Conservation (phyloP, 2,329 filamentous ascomycete species). For the Diaporthe ampelina region DNA sequence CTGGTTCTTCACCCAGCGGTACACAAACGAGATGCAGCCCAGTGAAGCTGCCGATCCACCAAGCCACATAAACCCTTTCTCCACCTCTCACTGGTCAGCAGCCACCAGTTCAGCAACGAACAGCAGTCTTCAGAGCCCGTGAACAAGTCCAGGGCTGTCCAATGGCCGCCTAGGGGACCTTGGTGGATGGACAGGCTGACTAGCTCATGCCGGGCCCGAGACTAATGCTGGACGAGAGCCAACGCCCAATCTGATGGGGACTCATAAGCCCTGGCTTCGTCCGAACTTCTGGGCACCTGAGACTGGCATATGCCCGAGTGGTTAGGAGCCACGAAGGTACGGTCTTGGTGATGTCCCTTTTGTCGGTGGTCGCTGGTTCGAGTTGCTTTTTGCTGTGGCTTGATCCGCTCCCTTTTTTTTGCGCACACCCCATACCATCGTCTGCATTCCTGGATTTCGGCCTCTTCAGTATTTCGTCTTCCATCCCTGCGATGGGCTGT, state of each 20-base stretch:
- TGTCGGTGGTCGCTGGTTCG: constrained; percentile 5
- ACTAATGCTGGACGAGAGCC: neutral
- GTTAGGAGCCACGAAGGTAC: constrained; percentile 11
- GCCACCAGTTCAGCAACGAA: neutral
- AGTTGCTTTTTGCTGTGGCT: neutral
- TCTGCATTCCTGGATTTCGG: neutral
- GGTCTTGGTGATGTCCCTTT: constrained; percentile 23
- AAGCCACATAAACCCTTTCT: neutral
- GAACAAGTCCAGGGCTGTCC: neutral
- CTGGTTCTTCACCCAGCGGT: neutral
- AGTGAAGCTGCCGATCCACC: neutral
- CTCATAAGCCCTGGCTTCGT: neutral
- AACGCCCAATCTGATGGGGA: neutral
- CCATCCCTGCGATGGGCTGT: too few species aligned
- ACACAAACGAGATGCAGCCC: neutral
- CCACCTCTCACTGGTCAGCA: neutral
- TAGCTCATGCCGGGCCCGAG: neutral
- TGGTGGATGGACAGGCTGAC: neutral
- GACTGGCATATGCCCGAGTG: constrained; percentile 22
- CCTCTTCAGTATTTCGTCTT: neutral
- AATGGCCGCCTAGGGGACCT: neutral
- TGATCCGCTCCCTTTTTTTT: neutral
- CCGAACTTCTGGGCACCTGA: neutral
- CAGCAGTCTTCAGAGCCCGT: neutral
- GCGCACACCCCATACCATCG: fast-evolving